Base-by-base conservation (phyloP, 2,329 filamentous ascomycete species). In the Botrytis elliptica region DNA sequence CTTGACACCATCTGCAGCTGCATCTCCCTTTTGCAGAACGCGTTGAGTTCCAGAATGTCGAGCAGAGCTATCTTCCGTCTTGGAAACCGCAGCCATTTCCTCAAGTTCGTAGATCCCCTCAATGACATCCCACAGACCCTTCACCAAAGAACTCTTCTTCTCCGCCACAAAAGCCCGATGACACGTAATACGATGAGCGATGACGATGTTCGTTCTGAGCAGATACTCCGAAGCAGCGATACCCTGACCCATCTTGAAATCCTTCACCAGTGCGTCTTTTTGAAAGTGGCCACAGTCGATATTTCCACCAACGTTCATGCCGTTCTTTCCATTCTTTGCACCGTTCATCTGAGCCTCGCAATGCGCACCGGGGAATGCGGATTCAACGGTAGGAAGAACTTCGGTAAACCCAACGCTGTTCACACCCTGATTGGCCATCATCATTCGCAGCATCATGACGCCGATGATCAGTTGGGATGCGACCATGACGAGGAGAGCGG, bases 351-450 rank as follows among this genome's bases (percentile, higher is more conserved):
- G 29, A 16, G n/a, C 9, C 1, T 38, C 9, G 20, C 2, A 25
- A 5, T n/a, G 25, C 18, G 16, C 52, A 4, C 9, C 16, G 3
- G 2, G 9, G 29, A 57, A 42, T 0, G 36, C n/a, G 0, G 5
- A 1, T 12, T 33, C 10, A 2, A 44, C 2, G 0, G 12, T 12
- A 2, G n/a, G 2, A 10, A 42, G 18, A 8, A 25, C 5, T 25
- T 33, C 18, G 1, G 38, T 5, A 3, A 69, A 4, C 0, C 25
- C 38, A 2, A 57, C 22, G 3, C 6, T n/a, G 12, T 2, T 29
- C 0, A 10, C 7, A 16, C 6, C 10, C 1, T 38, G 6, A 7
- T n/a, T n/a, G 3, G 6, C 7, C 3, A 57, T 16, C 66, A 69
- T 59, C 10, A 42, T 33, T 2, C 22, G 49, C 0, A 57, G n/a